Percentiles rank a stretch among this genome's conserved stretches.
Evolutionary conservation across 2,329 filamentous ascomycete genomes (phyloP).

Genomic region (Rhinocladiella mackenziei): DNA sequence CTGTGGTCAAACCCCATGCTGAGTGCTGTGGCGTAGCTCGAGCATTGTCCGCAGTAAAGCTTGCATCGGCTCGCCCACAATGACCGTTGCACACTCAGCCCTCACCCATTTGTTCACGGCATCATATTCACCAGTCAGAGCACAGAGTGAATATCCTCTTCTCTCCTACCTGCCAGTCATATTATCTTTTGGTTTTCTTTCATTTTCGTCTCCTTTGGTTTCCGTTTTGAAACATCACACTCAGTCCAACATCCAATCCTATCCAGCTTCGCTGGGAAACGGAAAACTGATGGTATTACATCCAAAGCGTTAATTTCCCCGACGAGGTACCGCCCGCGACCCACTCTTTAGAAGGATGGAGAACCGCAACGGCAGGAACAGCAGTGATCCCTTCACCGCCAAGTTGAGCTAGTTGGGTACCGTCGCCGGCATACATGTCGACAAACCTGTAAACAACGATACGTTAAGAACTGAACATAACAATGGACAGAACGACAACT

Average conservation of each 20-base stretch:
- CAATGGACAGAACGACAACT: not conserved
- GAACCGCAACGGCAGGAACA: conserved; percentile 86
- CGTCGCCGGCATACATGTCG: conserved; percentile 77
- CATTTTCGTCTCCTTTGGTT: not conserved
- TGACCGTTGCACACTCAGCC: no score
- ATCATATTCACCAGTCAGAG: no score
- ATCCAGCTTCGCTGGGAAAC: not conserved
- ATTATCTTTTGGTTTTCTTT: conserved; percentile 1
- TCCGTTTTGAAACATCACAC: not conserved
- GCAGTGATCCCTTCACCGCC: conserved; percentile 89
- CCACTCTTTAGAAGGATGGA: conserved; percentile 86
- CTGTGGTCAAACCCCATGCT: no score
- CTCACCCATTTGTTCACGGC: no score
- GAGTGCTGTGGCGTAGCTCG: no score
- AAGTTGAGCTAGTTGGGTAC: conserved; percentile 83
- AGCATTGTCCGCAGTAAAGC: no score
- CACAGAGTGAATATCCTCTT: not conserved
- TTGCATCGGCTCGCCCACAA: no score
- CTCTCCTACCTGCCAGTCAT: not conserved
- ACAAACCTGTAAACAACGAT: conserved; percentile 60
- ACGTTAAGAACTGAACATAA: not conserved
- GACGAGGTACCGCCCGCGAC: conserved; percentile 86
- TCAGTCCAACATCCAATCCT: not conserved
- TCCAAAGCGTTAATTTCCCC: conserved; percentile 90
- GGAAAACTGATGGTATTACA: conserved; percentile 45